Percentiles rank a stretch among this genome's conserved stretches.
Evolutionary conservation across 225 moss, liverwort and hornwort species (phyloP).

Genomic region (Bryoerythrophyllum caledonicum): DNA sequence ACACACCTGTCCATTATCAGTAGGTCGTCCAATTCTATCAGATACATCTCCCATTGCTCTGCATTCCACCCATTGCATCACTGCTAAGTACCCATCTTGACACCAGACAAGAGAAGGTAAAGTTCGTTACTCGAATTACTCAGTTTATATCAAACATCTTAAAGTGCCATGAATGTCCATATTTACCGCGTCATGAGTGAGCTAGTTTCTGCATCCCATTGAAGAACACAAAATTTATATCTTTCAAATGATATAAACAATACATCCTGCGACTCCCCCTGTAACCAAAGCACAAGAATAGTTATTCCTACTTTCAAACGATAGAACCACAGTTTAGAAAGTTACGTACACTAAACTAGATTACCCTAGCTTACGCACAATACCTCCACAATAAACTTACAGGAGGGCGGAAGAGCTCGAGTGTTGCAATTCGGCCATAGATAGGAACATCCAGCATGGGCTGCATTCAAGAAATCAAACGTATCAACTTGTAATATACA

Average conservation of each 20-base stretch:
- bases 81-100: constrained; percentile 21
- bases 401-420: constrained; percentile 95
- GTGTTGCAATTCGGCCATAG: constrained; percentile 92
- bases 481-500: not conserved
- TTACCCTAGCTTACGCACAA: not conserved
- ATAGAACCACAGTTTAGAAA: not conserved
- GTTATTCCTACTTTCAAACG: constrained; percentile 2
- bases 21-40: constrained; percentile 94
- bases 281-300: constrained; percentile 33
- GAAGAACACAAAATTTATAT: constrained; percentile 98
- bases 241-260: constrained; percentile 97
- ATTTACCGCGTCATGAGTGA: constrained; percentile 78
- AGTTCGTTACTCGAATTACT: not conserved
- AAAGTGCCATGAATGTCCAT: not conserved
- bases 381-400: constrained; percentile 43
- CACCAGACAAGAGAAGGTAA: not conserved
- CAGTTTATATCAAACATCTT: not conserved
- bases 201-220: constrained; percentile 91
- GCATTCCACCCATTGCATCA: constrained; percentile 39
- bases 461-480: constrained; percentile 42
- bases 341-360: not conserved
- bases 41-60: constrained; percentile 99
- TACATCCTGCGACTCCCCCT: constrained; percentile 98
- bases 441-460: constrained; percentile 98
- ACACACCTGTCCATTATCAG: constrained; percentile 97